phyloP scores from a whole-genome alignment of 1,284 basidiomycete species.

The Trichosporon asahii region DNA sequence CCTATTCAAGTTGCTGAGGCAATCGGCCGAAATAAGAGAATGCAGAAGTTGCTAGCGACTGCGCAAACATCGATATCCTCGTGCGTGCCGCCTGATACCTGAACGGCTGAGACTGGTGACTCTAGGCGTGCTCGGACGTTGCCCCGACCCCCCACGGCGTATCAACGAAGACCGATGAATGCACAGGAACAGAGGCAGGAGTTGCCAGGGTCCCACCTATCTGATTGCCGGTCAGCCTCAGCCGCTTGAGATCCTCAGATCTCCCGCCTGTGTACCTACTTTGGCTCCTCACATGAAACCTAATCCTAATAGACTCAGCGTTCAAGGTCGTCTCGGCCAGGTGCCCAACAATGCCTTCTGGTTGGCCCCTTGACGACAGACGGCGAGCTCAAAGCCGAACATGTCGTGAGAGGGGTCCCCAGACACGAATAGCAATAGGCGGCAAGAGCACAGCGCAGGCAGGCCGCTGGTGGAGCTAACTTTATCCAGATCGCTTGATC shows the following conservation, averaged over 20 bases:
- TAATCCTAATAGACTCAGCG: background rate
- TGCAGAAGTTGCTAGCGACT: background rate
- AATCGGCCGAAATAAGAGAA: background rate
- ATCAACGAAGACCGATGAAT: background rate
- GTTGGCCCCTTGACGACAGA: conserved; percentile 5
- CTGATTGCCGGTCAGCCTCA: background rate
- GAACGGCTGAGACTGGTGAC: background rate
- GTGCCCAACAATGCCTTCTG: background rate
- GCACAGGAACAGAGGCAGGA: background rate
- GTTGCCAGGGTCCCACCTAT: background rate
- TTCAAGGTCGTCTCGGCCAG: background rate
- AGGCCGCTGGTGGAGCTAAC: background rate
- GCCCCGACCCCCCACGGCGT: background rate
- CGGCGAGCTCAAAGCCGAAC: background rate
- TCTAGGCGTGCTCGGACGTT: background rate
- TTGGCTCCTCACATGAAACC: background rate
- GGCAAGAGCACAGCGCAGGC: background rate
- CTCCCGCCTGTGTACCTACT: background rate
- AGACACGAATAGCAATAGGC: background rate
- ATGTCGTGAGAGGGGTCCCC: background rate
- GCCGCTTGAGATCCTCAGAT: background rate
- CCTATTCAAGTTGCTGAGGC: background rate
- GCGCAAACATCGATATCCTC: background rate
- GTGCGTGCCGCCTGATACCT: background rate
- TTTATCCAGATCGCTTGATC: background rate